Evolutionary conservation across 768 basidiomycete species (phyloP), one percentile per base, ranked within the genome.

Genomic region (Crepidotus variabilis): DNA sequence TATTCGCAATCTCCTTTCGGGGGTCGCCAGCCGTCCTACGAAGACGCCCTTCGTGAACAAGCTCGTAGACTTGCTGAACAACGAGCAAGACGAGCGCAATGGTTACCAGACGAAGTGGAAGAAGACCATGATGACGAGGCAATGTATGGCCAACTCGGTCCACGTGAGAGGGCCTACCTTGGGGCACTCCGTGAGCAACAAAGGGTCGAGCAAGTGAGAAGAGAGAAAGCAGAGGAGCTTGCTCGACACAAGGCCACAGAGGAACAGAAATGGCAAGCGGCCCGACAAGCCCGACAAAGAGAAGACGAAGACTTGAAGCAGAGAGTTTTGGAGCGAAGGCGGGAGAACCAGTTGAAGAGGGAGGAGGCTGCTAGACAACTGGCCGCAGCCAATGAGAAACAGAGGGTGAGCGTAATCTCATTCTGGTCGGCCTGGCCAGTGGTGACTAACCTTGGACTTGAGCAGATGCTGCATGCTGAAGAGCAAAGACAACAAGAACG

Each of bases 51-150:
- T 35, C 48, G 60, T 10, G 55, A 57, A 10, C 63, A 65, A 3
- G 66, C 69, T 3, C 66, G 65, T 18, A 67, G 67, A 34, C 57
- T 71, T 16, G 74, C 72, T 6, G 71, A 71, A 20, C 68, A 67
- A 35, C 74, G 72, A 20, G 65, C 68, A 1, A 71, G 72, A 18
- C 67, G 73, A 36, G 69, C 72, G 10, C 68, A 72, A 51, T 78
- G 75, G 55, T 70, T 78, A 24, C 78, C 77, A 5, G 70, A 73
- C 14, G 77, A 77, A 48, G 66, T 67, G 43, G 68, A 70, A 46
- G 68, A 70, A 47, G 67, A 67, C 21, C 63, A 64, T 50, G 71
- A 71, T 11, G 67, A 73, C 24, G 71, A 71, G 23, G 65, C 63
- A 33, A 63, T 64, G 14, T 64, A 66, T 43, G 61, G 59, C 50